Base-by-base conservation (phyloP, 225 moss, liverwort and hornwort species). In the Bryum argenteum region DNA sequence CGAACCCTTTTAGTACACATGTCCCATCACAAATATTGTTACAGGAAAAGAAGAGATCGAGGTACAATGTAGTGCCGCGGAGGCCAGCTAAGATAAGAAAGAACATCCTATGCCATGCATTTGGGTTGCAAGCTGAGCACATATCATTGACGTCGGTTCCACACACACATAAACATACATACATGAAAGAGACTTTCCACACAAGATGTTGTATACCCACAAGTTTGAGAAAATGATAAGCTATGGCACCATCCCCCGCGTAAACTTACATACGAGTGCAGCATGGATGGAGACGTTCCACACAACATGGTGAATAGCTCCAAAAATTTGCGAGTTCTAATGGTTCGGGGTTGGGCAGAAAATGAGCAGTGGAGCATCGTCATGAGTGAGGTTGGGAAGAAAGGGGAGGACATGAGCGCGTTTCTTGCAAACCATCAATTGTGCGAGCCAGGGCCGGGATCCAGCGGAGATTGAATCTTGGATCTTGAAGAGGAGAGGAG, bases 81-180 rank as follows among this genome's bases (percentile, higher is more conserved):
- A n/a, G n/a, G 55, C 65, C 72, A 52, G 63, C 63, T 65, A 37
- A n/a, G n/a, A n/a, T n/a, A 26, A 26, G 26, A 2, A 2, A 26
- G 38, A 47, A 58, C 57, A 74, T 38, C 58, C 47, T 65, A 37
- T 58, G 65, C 63, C 54, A 72, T 56, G 50, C 58, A 22, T 11
- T 66, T 66, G 68, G n/a, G 43, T 53, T 48, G 52, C 68, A 69
- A 68, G 54, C 8, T 14, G n/a, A n/a, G n/a, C 21, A 26, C 28
- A 67, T 68, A 77, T 77, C 76, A 81, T 81, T 77, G 37, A 38
- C 45, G 9, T 2, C 14, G 56, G 1, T 58, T 21, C 74, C 63
- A 26, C 57, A 37, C 76, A 71, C 0, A 55, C 55, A 69, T 26
- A 26, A 26, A 26, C 26, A 26, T 26, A 26, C 26, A 26, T 4